Conservation (phyloP, 495 filamentous ascomycete genomes). For the Hyaloscypha variabilis region DNA sequence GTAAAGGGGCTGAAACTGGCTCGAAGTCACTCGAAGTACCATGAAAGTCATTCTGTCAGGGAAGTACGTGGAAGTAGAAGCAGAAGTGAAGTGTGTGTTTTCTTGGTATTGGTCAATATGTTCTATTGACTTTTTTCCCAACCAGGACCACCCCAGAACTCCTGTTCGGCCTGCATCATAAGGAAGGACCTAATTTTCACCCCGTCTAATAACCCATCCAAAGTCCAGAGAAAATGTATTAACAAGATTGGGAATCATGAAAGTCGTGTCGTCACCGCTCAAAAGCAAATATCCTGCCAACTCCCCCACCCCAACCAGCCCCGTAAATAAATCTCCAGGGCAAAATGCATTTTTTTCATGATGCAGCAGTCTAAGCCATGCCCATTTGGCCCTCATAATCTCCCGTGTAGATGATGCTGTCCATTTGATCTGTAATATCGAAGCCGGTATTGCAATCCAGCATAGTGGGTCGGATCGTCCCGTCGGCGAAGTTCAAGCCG, state of each 20-base stretch:
- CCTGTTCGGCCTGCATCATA: background rate
- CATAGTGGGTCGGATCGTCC: constrained; percentile 30
- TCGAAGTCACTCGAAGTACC: background rate
- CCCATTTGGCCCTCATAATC: constrained; percentile 21
- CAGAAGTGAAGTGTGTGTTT: background rate
- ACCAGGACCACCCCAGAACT: background rate
- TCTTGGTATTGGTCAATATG: background rate
- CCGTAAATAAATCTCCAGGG: background rate
- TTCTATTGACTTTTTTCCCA: background rate
- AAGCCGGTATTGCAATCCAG: constrained; percentile 25
- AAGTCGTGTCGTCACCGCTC: background rate
- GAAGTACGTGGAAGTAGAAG: background rate
- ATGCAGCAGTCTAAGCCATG: constrained; percentile 9
- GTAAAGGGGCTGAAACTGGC: background rate
- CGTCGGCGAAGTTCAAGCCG: constrained; percentile 23
- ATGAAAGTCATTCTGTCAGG: background rate
- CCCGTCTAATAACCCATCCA: background rate
- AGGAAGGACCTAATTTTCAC: background rate
- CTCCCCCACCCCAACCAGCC: background rate
- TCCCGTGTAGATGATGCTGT: constrained; percentile 19
- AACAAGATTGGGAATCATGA: background rate
- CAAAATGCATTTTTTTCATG: too few relatives aligned
- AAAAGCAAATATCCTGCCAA: background rate
- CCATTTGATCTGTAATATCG: constrained; percentile 25
- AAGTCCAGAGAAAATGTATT: background rate